A percentile compares a stretch with the other conserved stretches of the same genome.
Evolutionary conservation across 805 yeast species (phyloP).

Genomic region (Lipomyces kockii): DNA sequence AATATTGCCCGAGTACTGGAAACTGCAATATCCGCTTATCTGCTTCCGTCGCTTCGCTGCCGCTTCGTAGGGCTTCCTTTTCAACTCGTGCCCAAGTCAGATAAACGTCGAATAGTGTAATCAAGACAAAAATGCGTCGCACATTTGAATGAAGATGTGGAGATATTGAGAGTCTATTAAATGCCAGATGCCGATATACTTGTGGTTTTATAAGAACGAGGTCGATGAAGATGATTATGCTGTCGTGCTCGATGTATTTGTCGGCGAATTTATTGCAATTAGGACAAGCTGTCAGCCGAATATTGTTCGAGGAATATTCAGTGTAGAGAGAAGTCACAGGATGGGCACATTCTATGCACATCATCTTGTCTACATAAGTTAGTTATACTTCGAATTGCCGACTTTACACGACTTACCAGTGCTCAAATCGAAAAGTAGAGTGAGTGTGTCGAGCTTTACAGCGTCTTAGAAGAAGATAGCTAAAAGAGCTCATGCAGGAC

Average conservation of each 20-base stretch:
- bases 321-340: conserved; percentile 70
- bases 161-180: conserved; percentile 56
- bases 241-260: conserved; percentile 88
- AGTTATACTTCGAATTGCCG: background rate
- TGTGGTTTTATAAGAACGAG: conserved; percentile 81
- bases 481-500: background rate
- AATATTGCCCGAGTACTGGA: conserved; percentile 47
- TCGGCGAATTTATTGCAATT: conserved; percentile 79
- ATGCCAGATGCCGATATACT: conserved; percentile 78
- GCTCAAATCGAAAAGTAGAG: too few species aligned
- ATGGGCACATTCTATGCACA: conserved; percentile 85
- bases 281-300: conserved; percentile 76
- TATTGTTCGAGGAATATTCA: conserved; percentile 74
- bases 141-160: conserved; percentile 37
- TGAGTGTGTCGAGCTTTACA: background rate
- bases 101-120: conserved; percentile 84
- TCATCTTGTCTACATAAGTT: conserved; percentile 55
- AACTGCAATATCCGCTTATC: conserved; percentile 37
- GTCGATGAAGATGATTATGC: conserved; percentile 81
- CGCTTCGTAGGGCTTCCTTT: conserved; percentile 48
- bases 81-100: conserved; percentile 92
- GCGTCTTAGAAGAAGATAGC: background rate
- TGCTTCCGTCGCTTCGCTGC: background rate
- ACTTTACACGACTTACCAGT: too few species aligned
- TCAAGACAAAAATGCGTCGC: conserved; percentile 61